Evolutionary conservation across 2,329 filamentous ascomycete species (phyloP).

Genomic region (Torrubiella hemipterigena): DNA sequence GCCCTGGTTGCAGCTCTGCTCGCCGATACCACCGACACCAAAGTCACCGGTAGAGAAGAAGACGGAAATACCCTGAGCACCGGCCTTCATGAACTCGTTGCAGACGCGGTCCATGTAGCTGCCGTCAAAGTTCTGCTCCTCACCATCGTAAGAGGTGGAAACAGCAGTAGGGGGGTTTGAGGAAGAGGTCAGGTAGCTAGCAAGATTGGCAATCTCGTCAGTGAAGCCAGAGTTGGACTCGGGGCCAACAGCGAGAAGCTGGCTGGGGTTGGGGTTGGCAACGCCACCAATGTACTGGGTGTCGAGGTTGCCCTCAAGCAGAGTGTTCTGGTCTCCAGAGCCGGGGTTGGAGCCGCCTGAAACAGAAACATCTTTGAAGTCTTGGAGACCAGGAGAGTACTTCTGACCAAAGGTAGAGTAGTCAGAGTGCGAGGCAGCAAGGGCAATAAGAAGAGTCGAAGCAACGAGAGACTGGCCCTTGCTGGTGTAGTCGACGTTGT

Average conservation of each 20-base stretch:
- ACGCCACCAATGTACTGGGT: slow-evolving; percentile 7
- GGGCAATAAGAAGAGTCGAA: not conserved
- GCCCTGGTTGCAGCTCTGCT: slow-evolving; percentile 7
- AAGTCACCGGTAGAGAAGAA: slow-evolving; percentile 26
- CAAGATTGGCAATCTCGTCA: slow-evolving; percentile 4
- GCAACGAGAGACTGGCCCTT: not conserved
- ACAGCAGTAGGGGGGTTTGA: slow-evolving; percentile 23
- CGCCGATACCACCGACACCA: slow-evolving; percentile 12
- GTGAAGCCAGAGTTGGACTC: slow-evolving; percentile 2
- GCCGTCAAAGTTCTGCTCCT: slow-evolving; percentile 27
- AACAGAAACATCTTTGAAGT: slow-evolving; percentile 7
- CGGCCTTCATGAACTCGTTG: slow-evolving; percentile 44
- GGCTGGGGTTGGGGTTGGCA: slow-evolving; percentile 7
- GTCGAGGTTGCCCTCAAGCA: slow-evolving; percentile 9
- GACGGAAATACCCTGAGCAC: slow-evolving; percentile 36
- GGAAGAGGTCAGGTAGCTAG: slow-evolving; percentile 3
- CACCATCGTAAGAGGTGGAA: slow-evolving; percentile 40
- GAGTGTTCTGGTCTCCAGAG: not conserved
- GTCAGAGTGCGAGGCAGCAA: not conserved
- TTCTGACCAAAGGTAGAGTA: not conserved
- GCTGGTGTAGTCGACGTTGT: not conserved
- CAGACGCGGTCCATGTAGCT: slow-evolving; percentile 30
- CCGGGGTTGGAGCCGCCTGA: slow-evolving; percentile 3
- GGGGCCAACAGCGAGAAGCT: slow-evolving; percentile 4
- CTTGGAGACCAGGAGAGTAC: not conserved